phyloP scores from a whole-genome alignment of 345 rosid species.

The Gossypium turneri region DNA sequence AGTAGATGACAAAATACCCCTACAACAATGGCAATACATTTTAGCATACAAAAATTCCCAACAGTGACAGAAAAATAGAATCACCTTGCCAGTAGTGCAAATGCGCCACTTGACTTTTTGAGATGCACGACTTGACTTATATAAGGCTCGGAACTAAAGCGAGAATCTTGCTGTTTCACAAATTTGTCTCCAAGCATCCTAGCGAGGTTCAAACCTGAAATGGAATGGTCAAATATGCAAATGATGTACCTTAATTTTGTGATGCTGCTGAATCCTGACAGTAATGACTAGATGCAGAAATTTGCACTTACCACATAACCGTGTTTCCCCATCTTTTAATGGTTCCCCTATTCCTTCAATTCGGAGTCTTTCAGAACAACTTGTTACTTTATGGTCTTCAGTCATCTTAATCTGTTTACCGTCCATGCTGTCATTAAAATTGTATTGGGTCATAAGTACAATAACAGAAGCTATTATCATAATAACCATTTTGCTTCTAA shows the following conservation, averaged over 20 bases:
- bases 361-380: constrained; percentile 69
- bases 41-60: neutral
- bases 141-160: constrained; percentile 84
- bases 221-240: neutral
- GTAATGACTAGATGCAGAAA: constrained; percentile 6
- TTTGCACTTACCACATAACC: constrained; percentile 58
- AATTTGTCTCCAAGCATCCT: constrained; percentile 98
- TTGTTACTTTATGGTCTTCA: constrained; percentile 79
- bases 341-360: constrained; percentile 60
- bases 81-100: constrained; percentile 87
- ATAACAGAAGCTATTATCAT: neutral
- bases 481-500: neutral
- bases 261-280: neutral
- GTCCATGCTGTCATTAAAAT: constrained; percentile 53
- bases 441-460: constrained; percentile 3
- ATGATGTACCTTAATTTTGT: constrained; percentile 1
- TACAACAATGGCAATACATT: neutral
- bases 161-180: constrained; percentile 79
- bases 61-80: constrained; percentile 7
- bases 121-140: constrained; percentile 68
- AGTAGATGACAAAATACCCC: neutral
- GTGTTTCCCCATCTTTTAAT: constrained; percentile 72
- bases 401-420: constrained; percentile 78
- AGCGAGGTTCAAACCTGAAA: constrained; percentile 82
- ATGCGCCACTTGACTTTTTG: constrained; percentile 44